Evolutionary conservation across 768 basidiomycete species (phyloP).

Genomic region (Rhodosporidiobolus odoratus): DNA sequence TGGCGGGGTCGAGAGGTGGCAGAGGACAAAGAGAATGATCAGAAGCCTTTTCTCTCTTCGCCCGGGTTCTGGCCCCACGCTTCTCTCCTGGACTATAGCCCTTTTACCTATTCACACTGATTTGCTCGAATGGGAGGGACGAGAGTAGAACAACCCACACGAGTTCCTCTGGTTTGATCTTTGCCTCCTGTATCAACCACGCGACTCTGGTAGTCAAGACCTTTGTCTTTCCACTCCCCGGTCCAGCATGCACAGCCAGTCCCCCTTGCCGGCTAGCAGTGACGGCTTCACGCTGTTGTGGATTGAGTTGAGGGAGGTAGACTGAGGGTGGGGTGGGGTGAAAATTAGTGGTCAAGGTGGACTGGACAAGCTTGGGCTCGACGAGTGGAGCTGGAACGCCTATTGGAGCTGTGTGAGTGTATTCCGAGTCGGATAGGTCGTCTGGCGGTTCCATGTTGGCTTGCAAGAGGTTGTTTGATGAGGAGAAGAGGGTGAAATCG

Average conservation of each 20-base stretch:
- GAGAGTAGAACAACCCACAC: conserved; percentile 38
- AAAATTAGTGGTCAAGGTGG: conserved; percentile 1
- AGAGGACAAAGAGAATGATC: background rate
- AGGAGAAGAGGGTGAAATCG: background rate
- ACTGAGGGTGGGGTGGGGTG: background rate
- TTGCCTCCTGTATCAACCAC: conserved; percentile 44
- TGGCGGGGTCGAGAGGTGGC: background rate
- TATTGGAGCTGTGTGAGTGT: background rate
- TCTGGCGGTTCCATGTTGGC: conserved; percentile 22
- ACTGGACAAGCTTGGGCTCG: background rate
- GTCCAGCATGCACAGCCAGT: conserved; percentile 39
- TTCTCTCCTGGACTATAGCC: no score
- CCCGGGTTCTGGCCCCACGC: no score
- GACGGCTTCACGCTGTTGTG: conserved; percentile 33
- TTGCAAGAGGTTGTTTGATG: background rate
- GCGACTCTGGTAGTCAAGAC: conserved; percentile 49
- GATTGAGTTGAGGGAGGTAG: conserved; percentile 4
- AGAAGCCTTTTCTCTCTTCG: background rate
- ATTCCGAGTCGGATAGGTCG: conserved; percentile 28
- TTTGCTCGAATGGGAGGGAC: background rate
- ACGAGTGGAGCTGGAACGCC: background rate
- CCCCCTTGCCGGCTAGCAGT: conserved; percentile 5
- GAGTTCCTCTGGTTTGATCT: conserved; percentile 44
- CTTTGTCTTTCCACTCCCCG: conserved; percentile 46
- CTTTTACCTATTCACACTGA: no score